Conservation (phyloP, 768 basidiomycete species). For the Neoboletus magnificus region DNA sequence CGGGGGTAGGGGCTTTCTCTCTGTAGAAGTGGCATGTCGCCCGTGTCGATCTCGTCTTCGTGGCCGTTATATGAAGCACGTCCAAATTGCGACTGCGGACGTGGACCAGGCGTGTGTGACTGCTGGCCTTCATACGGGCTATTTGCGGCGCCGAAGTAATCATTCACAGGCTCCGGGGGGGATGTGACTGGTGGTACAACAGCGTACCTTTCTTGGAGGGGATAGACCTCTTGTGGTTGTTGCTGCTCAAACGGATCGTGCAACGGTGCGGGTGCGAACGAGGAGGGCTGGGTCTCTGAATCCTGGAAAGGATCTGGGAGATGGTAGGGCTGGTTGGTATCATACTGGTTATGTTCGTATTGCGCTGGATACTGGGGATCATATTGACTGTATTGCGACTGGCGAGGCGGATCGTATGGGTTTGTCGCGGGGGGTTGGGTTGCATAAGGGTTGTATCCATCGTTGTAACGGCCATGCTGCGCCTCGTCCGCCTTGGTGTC, state of each 20-base stretch:
- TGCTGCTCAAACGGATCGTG: slow-evolving; percentile 26
- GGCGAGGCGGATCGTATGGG: slow-evolving; percentile 39
- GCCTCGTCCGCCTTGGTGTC: slow-evolving; percentile 58
- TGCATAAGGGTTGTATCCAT: slow-evolving; percentile 57
- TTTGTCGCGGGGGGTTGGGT: slow-evolving; percentile 29
- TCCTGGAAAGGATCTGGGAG: slow-evolving; percentile 39
- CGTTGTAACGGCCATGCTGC: slow-evolving; percentile 61
- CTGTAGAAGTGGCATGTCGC: slow-evolving; percentile 64
- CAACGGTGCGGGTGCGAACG: slow-evolving; percentile 13
- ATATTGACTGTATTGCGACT: slow-evolving; percentile 31
- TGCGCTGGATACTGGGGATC: slow-evolving; percentile 28
- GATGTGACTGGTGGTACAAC: slow-evolving; percentile 14
- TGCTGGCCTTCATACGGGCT: slow-evolving; percentile 21
- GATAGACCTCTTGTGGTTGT: slow-evolving; percentile 13
- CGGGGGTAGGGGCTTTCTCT: slow-evolving; percentile 37
- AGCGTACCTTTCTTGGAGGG: slow-evolving; percentile 24
- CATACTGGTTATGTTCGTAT: slow-evolving; percentile 35
- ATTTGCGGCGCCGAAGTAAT: slow-evolving; percentile 17
- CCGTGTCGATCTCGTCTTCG: slow-evolving; percentile 48
- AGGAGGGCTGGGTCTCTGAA: slow-evolving; percentile 15
- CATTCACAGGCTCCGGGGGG: slow-evolving; percentile 16
- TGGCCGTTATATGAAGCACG: slow-evolving; percentile 38
- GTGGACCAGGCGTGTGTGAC: slow-evolving; percentile 23
- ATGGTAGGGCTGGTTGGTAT: slow-evolving; percentile 33
- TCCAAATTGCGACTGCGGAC: slow-evolving; percentile 22